Evolutionary conservation across 2,329 filamentous ascomycete species (phyloP), one percentile per base, ranked within the genome.

Genomic region (Ceratocystis huliohia): DNA sequence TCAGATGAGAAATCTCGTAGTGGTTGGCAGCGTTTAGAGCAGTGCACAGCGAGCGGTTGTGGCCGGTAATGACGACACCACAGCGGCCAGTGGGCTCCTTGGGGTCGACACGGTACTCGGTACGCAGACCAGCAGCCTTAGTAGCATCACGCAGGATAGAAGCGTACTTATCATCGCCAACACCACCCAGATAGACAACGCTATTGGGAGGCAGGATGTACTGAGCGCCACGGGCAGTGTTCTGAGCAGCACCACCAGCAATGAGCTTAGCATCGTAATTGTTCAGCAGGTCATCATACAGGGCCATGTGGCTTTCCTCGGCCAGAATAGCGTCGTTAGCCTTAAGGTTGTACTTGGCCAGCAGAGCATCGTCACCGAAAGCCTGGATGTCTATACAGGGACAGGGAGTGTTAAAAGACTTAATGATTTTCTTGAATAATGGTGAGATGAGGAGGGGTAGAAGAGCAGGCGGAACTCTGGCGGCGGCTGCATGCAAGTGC

Each of bases 281-380:
- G 78, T 89, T 88, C 73, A 96, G 84, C 71, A 97, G 84, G 74
- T 99, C 94, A 75, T 97, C 92, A 78, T 91, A 99, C 74, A 99
- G 84, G 59, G 83, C 84, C 74, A 88, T 82, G 79, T 99, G 94
- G 81, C 96, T 88, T 75, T 90, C 85, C 77, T 96, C 91, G 66
- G 93, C 93, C 69, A 99, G 89, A 76, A 99, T 96, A 73, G 94
- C 94, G 77, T 99, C 93, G 80, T 99, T 96, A 76, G 88, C 83
- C 82, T 99, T 96, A 73, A 99, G 83, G 68, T 80, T 86, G 76
- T 99, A 99, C 82, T 96, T 96, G 71, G 92, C 81, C 69, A 99
- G 88, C 66, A 97, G 86, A 37, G 85, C 86, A 72, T 92, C 83
- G 77, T 93, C 84, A 72, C 91, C 95, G 72, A 80, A 73, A 72